Percentiles rank a stretch among this genome's conserved stretches.
Evolutionary conservation across 2,329 filamentous ascomycete genomes (phyloP).

Genomic region (Mycogone perniciosa): DNA sequence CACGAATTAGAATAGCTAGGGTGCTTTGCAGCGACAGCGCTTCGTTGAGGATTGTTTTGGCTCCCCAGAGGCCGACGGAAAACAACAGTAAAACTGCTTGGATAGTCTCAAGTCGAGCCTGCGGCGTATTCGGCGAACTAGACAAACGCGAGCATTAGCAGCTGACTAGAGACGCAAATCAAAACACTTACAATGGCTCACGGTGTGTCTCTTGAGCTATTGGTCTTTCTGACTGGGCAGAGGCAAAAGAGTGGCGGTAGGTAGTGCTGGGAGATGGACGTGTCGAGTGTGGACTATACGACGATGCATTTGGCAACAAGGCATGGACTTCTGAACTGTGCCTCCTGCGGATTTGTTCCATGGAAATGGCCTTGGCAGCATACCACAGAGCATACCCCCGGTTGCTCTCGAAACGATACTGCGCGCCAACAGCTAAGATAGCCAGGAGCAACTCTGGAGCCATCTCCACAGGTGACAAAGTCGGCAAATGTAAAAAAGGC

Average conservation of each 20-base stretch:
- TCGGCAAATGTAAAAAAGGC: slow-evolving; percentile 61
- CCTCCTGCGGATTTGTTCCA: slow-evolving; percentile 52
- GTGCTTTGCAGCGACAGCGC: slow-evolving; percentile 54
- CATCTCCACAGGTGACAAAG: slow-evolving; percentile 56
- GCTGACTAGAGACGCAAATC: background rate
- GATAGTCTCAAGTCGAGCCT: slow-evolving; percentile 57
- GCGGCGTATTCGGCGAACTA: slow-evolving; percentile 53
- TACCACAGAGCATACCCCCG: slow-evolving; percentile 56
- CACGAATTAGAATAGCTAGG: slow-evolving; percentile 51
- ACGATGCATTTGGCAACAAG: slow-evolving; percentile 48
- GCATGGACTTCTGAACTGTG: slow-evolving; percentile 52
- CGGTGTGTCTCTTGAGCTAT: slow-evolving; percentile 53
- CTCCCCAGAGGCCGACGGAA: slow-evolving; percentile 55
- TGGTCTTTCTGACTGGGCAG: slow-evolving; percentile 50
- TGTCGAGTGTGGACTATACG: slow-evolving; percentile 55
- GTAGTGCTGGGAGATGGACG: slow-evolving; percentile 51
- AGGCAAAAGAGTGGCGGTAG: slow-evolving; percentile 53
- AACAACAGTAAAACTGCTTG: slow-evolving; percentile 57
- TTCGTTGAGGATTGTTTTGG: slow-evolving; percentile 54
- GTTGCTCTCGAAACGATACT: slow-evolving; percentile 57
- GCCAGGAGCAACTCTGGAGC: slow-evolving; percentile 62
- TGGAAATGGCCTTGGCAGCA: slow-evolving; percentile 50
- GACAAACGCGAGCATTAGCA: background rate
- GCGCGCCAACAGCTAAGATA: slow-evolving; percentile 60
- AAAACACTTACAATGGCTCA: slow-evolving; percentile 49